Conservation (phyloP, 768 basidiomycete species). For the Dacryopinax primogenitus region DNA sequence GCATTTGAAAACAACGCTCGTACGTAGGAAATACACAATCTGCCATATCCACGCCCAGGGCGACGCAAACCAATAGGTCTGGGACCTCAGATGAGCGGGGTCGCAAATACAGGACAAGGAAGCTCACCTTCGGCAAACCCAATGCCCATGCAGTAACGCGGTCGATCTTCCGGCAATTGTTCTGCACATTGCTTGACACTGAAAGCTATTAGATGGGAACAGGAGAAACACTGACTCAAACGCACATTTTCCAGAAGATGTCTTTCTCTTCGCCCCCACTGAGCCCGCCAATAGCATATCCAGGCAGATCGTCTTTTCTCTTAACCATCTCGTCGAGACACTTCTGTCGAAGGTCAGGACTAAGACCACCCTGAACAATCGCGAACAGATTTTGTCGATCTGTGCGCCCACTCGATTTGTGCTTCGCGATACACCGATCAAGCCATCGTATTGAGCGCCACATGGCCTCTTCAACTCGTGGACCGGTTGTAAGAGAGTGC, state of each 20-base stretch:
- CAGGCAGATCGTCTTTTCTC: conserved; percentile 62
- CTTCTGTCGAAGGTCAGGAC: conserved; percentile 51
- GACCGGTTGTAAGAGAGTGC: conserved; percentile 64
- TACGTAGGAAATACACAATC: conserved; percentile 84
- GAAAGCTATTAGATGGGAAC: neutral
- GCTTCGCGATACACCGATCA: conserved; percentile 70
- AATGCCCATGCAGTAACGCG: conserved; percentile 85
- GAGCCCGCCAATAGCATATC: conserved; percentile 80
- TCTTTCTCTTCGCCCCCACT: conserved; percentile 90
- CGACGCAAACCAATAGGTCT: conserved; percentile 84
- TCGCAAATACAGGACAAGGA: neutral
- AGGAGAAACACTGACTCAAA: neutral
- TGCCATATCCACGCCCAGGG: conserved; percentile 88
- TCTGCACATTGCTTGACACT: conserved; percentile 72
- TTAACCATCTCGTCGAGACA: conserved; percentile 75
- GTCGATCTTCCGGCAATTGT: conserved; percentile 64
- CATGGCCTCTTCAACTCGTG: conserved; percentile 80
- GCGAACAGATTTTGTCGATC: conserved; percentile 75
- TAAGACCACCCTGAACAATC: conserved; percentile 80
- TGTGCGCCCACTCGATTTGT: conserved; percentile 52
- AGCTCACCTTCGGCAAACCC: conserved; percentile 75
- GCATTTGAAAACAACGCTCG: neutral
- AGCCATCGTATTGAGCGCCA: conserved; percentile 79
- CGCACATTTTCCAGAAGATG: conserved; percentile 74
- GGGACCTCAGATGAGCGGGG: neutral